Base-by-base conservation (phyloP, 2,329 filamentous ascomycete species). In the Herpotrichia juniperi region DNA sequence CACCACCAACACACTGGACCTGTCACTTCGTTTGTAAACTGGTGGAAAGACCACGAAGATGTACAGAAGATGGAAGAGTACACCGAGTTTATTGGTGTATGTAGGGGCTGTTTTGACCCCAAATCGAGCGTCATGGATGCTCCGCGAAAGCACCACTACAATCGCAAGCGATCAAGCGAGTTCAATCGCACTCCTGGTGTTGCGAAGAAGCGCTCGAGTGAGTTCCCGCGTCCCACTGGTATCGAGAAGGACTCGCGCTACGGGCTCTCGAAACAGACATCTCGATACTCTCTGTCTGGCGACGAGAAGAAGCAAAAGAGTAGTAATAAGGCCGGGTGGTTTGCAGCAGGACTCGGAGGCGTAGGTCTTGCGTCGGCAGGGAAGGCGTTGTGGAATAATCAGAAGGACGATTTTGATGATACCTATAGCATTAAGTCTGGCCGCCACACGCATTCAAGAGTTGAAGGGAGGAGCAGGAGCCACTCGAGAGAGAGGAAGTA, bases 11-110 rank as follows among this genome's bases (percentile, higher is more conserved):
- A n/a, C n/a, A 77, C 77, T 39, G 84, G 84, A 0, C 81, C 85
- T 0, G 74, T 87, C 1, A 76, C 76, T 31, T 80, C 76, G 44
- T 76, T 86, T 25, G 76, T 84, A 32, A 82, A 83, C 61, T 87
- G 81, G 76, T 87, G 81, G 82, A 84, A 79, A 64, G 85, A 83
- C 55, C 79, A 84, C 1, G 84, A 87, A 56, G 85, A 84, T n/a
- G 83, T 87, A 1, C 80, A 79, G 16, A 81, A 82, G 64, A 87
- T 86, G 74, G 85, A 88, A 68, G 84, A 87, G 64, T 88, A 88
- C 62, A 87, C 85, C 1, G 84, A 88, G 69, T 81, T 83, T 53
- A 87, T 87, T 59, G 85, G 85, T 19, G 81, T 87, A 2, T 88
- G 85, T 73, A 84, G 81, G 56, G 76, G 85, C 59, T 88, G 85